phyloP scores from a whole-genome alignment of 2,329 filamentous ascomycete genomes.

The Epichloe typhina region DNA sequence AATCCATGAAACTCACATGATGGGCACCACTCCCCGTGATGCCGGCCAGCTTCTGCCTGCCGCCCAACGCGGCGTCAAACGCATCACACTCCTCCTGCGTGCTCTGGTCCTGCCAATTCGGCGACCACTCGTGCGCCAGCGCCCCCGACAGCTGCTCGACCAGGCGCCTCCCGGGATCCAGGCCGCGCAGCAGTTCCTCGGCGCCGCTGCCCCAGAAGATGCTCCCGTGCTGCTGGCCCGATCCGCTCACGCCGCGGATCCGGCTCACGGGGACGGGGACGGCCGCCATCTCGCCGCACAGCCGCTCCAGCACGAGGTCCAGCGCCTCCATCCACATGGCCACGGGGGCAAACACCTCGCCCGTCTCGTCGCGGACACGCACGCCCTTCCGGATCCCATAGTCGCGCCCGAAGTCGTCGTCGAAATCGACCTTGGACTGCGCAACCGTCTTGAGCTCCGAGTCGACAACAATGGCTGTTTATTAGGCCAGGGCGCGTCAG shows the following conservation, averaged over 20 bases:
- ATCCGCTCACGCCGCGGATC: slow-evolving; percentile 74
- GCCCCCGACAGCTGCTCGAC: slow-evolving; percentile 59
- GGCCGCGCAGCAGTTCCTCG: slow-evolving; percentile 44
- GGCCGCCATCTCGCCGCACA: slow-evolving; percentile 47
- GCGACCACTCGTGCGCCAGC: slow-evolving; percentile 75
- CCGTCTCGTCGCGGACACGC: slow-evolving; percentile 63
- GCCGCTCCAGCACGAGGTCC: slow-evolving; percentile 65
- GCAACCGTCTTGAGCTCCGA: slow-evolving; percentile 69
- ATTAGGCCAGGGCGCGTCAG: background rate
- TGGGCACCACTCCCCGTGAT: slow-evolving; percentile 82
- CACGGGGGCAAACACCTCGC: slow-evolving; percentile 86
- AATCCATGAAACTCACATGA: slow-evolving; percentile 48
- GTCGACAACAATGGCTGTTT: slow-evolving; percentile 70
- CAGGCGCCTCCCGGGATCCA: slow-evolving; percentile 50
- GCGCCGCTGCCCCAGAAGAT: slow-evolving; percentile 78
- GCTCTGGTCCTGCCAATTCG: slow-evolving; percentile 97
- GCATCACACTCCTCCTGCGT: slow-evolving; percentile 83
- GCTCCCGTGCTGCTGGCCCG: slow-evolving; percentile 94
- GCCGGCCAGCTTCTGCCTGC: slow-evolving; percentile 54
- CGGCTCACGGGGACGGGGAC: slow-evolving; percentile 60
- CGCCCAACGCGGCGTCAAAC: slow-evolving; percentile 64
- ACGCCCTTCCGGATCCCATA: slow-evolving; percentile 85
- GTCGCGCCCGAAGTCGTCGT: slow-evolving; percentile 59
- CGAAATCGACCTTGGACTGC: slow-evolving; percentile 90
- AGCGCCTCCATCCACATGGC: slow-evolving; percentile 90